Evolutionary conservation across 2,329 filamentous ascomycete genomes (phyloP), one percentile per base, ranked within the genome.

Genomic region (Colletotrichum sansevieriae): DNA sequence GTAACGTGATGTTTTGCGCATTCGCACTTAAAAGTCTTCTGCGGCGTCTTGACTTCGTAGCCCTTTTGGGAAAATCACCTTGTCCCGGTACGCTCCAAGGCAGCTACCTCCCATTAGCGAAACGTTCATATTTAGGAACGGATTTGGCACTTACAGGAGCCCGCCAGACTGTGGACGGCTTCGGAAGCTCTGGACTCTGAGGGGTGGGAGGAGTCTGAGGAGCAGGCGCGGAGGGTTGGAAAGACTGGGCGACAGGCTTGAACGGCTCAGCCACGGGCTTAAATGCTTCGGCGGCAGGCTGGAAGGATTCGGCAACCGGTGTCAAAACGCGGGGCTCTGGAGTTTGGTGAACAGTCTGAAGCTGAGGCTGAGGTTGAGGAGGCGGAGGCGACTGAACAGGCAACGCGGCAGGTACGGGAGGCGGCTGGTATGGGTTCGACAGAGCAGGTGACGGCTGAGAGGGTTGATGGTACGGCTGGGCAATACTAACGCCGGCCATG

Each of bases 21-120:
- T 82, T 75, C 7, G 77, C 74, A 18, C 76, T 77, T 22, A 83
- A 71, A 7, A 75, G 76, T 72, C 80, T 84, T 76, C 83, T 84
- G 71, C 80, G 82, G 41, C 62, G 59, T 63, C 64, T 72, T 39
- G 71, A 76, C 46, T 78, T 80, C 11, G 74, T 71, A 35, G 76
- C 75, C 73, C 75, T 75, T 56, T 72, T 73, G 12, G 88, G 88
- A 73, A 88, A 91, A 10, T 81, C 78, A 33, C 78, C 73, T 37
- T 86, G 84, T 3, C 86, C 84, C 37, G 77, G 78, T 0, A 87
- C 89, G 29, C 83, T 74, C 88, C 88, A 90, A 10, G 88, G 88
- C 10, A 90, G 78, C 86, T 90, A 49, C 20, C 12, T 52, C 41
- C 37, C 68, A 20, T 71, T 39, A 70, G 69, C 37, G 29, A 62